These are phyloP conservation scores for Starmerella bombi DNA, from an alignment of 805 yeast genomes.

Conservation along the genomic window DNA sequence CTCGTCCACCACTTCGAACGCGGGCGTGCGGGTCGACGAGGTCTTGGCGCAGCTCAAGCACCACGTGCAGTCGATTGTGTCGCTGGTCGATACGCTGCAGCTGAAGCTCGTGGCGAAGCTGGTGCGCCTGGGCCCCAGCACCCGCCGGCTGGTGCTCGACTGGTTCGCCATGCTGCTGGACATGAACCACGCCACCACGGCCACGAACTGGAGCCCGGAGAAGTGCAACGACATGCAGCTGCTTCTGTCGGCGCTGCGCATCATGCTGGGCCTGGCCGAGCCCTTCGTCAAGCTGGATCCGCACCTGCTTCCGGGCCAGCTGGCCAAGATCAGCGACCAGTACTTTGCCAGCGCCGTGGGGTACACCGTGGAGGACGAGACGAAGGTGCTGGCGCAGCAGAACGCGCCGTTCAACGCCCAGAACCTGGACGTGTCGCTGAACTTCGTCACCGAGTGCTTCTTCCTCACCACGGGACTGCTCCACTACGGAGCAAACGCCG, in stretches of 20 bases:
- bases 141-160: conserved; percentile 50
- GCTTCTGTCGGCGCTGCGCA: conserved; percentile 59
- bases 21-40: conserved; percentile 25
- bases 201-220: conserved; percentile 54
- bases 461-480: conserved; percentile 63
- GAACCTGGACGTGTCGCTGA: conserved; percentile 35
- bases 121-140: conserved; percentile 53
- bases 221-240: conserved; percentile 66
- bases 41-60: conserved; percentile 26
- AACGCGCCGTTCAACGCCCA: conserved; percentile 38
- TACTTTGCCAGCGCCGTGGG: conserved; percentile 46
- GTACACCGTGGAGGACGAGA: conserved; percentile 63
- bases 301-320: conserved; percentile 30
- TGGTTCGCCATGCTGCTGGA: conserved; percentile 69
- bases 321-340: conserved; percentile 63
- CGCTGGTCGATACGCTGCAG: conserved; percentile 20
- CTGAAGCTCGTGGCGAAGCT: conserved; percentile 55
- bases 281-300: conserved; percentile 62
- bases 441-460: conserved; percentile 87
- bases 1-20: conserved; percentile 3
- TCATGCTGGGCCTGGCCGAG: conserved; percentile 57
- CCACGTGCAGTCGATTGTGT: conserved; percentile 6
- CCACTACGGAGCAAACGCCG: conserved; percentile 84
- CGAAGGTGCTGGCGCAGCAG: conserved; percentile 65
- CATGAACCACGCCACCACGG: conserved; percentile 73